A percentile compares a stretch with the other conserved stretches of the same genome.
phyloP scores from a whole-genome alignment of 164 flowering plant species.

The Hamamelis virginiana region DNA sequence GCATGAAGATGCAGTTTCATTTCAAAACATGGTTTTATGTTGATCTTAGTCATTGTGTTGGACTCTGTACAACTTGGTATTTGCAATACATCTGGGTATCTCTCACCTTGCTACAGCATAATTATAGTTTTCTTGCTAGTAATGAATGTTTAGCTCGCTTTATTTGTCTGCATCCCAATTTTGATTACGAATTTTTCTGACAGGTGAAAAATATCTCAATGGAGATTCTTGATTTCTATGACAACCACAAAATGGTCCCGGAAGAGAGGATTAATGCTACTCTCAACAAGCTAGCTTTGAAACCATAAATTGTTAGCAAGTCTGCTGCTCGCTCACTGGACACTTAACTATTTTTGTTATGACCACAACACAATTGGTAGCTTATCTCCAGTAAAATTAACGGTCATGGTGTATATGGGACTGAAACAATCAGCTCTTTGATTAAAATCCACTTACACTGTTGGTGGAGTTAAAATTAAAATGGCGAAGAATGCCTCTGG shows the following conservation, averaged over 20 bases:
- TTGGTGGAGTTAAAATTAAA: no score
- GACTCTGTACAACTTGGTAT: not conserved
- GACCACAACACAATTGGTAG: no score
- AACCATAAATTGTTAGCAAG: conserved; percentile 19
- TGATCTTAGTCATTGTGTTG: not conserved
- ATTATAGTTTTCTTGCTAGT: not conserved
- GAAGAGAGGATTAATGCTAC: conserved; percentile 68
- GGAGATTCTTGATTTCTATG: conserved; percentile 94
- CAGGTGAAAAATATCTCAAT: conserved; percentile 94
- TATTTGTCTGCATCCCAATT: not conserved
- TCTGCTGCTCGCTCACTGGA: not conserved
- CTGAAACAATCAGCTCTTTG: no score
- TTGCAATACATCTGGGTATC: not conserved
- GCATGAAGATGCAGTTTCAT: not conserved
- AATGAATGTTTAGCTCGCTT: not conserved
- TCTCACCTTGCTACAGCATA: not conserved
- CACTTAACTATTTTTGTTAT: no score
- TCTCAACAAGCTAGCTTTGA: conserved; percentile 59
- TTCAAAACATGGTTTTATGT: not conserved
- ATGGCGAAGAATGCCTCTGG: no score
- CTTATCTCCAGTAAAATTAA: not conserved
- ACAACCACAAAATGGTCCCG: conserved; percentile 44
- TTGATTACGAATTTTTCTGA: conserved; percentile 7
- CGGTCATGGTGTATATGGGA: not conserved
- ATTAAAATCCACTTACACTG: no score